A percentile compares a stretch with the other conserved stretches of the same genome.
Conservation (phyloP, 345 rosid species). For the Reutealis trisperma region DNA sequence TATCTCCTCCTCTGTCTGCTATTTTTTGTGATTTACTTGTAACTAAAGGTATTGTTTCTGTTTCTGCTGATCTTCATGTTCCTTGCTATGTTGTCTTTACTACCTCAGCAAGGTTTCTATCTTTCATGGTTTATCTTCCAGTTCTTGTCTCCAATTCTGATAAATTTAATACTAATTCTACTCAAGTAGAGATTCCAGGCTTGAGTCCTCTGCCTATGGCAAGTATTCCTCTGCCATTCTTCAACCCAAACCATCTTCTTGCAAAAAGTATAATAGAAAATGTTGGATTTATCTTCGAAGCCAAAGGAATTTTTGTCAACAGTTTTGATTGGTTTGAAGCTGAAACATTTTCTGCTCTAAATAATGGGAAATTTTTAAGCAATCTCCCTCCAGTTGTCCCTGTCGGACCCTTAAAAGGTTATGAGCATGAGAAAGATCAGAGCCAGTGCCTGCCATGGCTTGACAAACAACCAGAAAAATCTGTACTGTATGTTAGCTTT, state of each 20-base stretch:
- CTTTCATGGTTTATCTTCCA: neutral
- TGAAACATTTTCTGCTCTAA: constrained; percentile 5
- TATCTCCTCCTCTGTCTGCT: constrained; percentile 7
- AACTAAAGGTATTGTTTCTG: neutral
- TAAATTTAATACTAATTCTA: neutral
- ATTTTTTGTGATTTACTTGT: neutral
- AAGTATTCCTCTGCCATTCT: constrained; percentile 5
- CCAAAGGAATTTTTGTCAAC: constrained; percentile 13
- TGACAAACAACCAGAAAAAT: neutral
- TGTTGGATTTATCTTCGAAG: neutral
- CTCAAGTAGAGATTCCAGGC: constrained; percentile 11
- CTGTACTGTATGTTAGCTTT: constrained; percentile 8
- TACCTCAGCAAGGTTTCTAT: constrained; percentile 6
- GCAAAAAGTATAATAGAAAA: neutral
- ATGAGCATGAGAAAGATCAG: neutral
- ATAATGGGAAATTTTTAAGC: neutral
- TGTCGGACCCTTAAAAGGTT: neutral
- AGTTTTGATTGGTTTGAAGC: constrained; percentile 15
- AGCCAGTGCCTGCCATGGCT: constrained; percentile 6
- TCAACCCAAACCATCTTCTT: neutral
- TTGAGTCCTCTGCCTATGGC: neutral
- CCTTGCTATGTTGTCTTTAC: constrained; percentile 5
- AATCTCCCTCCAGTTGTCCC: constrained; percentile 4
- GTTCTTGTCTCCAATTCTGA: constrained; percentile 5
- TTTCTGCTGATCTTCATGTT: constrained; percentile 4